These are phyloP conservation scores for Austroboletus eburneus DNA, from an alignment of 768 basidiomycete genomes.

Conservation along the genomic window DNA sequence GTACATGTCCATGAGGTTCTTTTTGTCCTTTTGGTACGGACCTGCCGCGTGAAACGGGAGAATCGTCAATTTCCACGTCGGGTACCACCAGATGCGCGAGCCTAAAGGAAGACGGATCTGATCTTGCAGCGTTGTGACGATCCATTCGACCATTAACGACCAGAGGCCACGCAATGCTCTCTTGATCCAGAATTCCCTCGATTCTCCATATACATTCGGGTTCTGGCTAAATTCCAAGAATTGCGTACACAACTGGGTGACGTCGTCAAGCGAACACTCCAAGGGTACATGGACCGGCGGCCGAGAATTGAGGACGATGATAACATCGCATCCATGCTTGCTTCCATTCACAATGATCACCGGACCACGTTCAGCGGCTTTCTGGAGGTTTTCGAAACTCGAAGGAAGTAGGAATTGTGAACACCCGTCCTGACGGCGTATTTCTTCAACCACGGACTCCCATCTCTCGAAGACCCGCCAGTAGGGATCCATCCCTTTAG, in stretches of 20 bases:
- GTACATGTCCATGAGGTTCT: conserved; percentile 22
- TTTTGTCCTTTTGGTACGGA: conserved; percentile 9
- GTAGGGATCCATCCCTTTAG: too few species aligned
- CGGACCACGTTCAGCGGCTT: conserved; percentile 24
- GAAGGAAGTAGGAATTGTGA: conserved; percentile 17
- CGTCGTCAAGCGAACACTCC: conserved; percentile 1
- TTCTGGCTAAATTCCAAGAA: not conserved
- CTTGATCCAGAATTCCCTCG: conserved; percentile 1
- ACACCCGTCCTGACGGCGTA: conserved; percentile 25
- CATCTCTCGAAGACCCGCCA: too few species aligned
- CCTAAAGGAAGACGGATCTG: conserved; percentile 13
- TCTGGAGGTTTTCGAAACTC: conserved; percentile 17
- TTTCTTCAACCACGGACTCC: conserved; percentile 21
- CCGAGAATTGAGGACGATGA: conserved; percentile 12
- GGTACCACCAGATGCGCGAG: conserved; percentile 31
- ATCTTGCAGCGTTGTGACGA: too few species aligned
- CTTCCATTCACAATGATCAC: conserved; percentile 33
- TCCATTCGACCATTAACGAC: conserved; percentile 16
- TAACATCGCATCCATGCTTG: conserved; percentile 15
- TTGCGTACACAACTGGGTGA: conserved; percentile 4
- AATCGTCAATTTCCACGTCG: conserved; percentile 18
- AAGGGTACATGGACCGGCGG: conserved; percentile 13
- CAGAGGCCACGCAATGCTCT: conserved; percentile 20
- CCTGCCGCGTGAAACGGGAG: conserved; percentile 31
- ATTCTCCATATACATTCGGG: not conserved